A percentile compares a stretch with the other conserved stretches of the same genome.
These are phyloP conservation scores for Ogataea paraovalis DNA, from an alignment of 805 yeast genomes.

Conservation along the genomic window DNA sequence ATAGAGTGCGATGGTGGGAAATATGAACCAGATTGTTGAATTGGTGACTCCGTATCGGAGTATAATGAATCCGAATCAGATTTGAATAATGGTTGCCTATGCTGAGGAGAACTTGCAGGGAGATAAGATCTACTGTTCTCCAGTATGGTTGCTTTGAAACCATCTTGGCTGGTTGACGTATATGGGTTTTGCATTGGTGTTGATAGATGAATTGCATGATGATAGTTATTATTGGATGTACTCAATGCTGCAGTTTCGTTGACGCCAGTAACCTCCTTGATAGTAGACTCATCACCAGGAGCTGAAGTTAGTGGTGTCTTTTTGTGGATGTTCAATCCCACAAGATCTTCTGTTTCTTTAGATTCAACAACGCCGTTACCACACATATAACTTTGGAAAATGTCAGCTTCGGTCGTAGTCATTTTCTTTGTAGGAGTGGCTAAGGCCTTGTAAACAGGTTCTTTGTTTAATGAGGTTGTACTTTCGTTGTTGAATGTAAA, in stretches of 20 bases:
- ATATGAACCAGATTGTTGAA: neutral
- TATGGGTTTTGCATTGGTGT: neutral
- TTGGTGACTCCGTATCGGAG: constrained; percentile 7
- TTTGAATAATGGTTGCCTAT: neutral
- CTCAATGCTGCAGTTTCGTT: too few species aligned
- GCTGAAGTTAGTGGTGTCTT: neutral
- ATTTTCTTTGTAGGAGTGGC: constrained; percentile 6
- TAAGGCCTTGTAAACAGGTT: constrained; percentile 12
- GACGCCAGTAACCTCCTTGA: neutral
- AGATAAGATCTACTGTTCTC: neutral
- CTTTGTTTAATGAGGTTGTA: constrained; percentile 8
- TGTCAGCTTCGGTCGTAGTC: neutral
- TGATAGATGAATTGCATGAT: neutral
- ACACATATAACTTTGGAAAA: constrained; percentile 7
- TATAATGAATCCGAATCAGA: constrained; percentile 10
- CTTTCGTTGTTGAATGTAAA: constrained; percentile 21
- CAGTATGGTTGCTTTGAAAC: neutral
- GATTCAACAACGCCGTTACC: neutral
- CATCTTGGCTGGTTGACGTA: neutral
- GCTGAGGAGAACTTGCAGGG: neutral
- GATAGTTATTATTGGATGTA: neutral
- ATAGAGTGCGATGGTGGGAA: neutral
- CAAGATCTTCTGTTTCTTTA: constrained; percentile 1
- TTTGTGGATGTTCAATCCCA: constrained; percentile 8
- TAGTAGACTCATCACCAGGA: neutral